phyloP scores from a whole-genome alignment of 768 basidiomycete genomes.

The Russula ochroleuca region DNA sequence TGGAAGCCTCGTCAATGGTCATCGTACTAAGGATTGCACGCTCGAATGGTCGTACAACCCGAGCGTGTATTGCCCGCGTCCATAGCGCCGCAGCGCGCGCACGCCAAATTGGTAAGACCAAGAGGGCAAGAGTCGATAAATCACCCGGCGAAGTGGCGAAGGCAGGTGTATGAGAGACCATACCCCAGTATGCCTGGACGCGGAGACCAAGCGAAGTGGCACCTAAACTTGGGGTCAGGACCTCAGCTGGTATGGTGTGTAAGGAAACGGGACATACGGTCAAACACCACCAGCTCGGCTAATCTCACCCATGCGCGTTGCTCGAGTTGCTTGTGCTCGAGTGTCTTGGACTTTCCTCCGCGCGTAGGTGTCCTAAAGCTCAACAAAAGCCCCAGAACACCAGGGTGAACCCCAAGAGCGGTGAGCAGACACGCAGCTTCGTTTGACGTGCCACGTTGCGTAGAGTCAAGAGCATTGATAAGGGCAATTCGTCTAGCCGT shows the following conservation, averaged over 20 bases:
- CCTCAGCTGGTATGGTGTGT: not conserved
- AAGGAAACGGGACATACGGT: constrained; percentile 31
- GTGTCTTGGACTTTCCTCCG: constrained; percentile 30
- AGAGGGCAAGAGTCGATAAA: constrained; percentile 54
- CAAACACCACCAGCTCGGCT: constrained; percentile 45
- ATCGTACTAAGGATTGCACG: constrained; percentile 50
- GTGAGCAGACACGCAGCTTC: constrained; percentile 40
- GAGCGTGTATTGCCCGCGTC: constrained; percentile 36
- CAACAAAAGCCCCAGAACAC: constrained; percentile 38
- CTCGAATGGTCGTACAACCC: constrained; percentile 44
- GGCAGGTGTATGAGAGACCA: constrained; percentile 42
- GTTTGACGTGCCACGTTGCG: constrained; percentile 35
- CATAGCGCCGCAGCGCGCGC: constrained; percentile 46
- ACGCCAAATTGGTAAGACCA: constrained; percentile 44
- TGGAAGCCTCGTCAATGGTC: constrained; percentile 51
- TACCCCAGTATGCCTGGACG: constrained; percentile 51
- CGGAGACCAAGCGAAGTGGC: constrained; percentile 38
- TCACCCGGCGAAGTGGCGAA: constrained; percentile 44
- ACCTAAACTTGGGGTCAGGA: constrained; percentile 28
- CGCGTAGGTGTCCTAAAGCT: constrained; percentile 31
- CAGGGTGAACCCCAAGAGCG: constrained; percentile 40
- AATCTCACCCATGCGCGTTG: constrained; percentile 49
- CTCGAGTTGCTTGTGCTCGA: constrained; percentile 43
- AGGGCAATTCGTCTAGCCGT: constrained; percentile 31
- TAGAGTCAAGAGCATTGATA: constrained; percentile 34